Base-by-base conservation (phyloP, 768 basidiomycete species). In the Infundibulicybe gibba region DNA sequence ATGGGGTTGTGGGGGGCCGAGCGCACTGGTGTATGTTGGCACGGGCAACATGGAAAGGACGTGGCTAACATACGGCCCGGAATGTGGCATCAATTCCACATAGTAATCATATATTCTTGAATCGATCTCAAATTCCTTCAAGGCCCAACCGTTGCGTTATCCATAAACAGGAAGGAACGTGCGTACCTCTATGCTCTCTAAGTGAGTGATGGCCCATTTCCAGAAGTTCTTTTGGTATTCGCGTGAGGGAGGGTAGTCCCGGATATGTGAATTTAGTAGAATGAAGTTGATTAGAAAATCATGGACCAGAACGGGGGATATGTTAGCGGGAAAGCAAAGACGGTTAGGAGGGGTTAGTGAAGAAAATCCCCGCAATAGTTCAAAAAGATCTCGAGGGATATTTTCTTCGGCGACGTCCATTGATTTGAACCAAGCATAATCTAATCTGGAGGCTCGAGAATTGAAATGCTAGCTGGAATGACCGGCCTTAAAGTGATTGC, bases 161-260 rank as follows among this genome's bases (percentile, higher is more conserved):
- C 20, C 11, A 15, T 25, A 16, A 21, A 43, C 8, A 8, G 30
- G 10, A 16, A 45, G 20, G 50, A 32, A 51, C 37, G 40, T 42
- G 65, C 74, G 54, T 71, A 74, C 83, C 72, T 84, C 76, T 49
- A 75, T 45, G 11, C 54, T 55, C 61, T 89, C 88, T 32, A 90
- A 65, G 32, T 69, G 59, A 16, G 61, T 56, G 15, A 90, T 75
- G 1, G 68, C 70, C 78, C 83, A 84, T 63, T 90, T 90, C 87
- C 87, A 90, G 58, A 89, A 91, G 2, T 59, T 49, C 41, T 66
- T 66, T 50, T 85, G 86, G 52, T 85, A 88, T 52, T 77, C 70
- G 14, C 54, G 50, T 0, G 87, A 83, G 0, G 87, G 86, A 3
- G 87, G 77, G 54, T 83, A 88, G 20, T 56, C 54, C 43, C 62